Percentiles rank a stretch among this genome's conserved stretches.
phyloP scores from a whole-genome alignment of 768 basidiomycete genomes.

The Tricholoma bakamatsutake region DNA sequence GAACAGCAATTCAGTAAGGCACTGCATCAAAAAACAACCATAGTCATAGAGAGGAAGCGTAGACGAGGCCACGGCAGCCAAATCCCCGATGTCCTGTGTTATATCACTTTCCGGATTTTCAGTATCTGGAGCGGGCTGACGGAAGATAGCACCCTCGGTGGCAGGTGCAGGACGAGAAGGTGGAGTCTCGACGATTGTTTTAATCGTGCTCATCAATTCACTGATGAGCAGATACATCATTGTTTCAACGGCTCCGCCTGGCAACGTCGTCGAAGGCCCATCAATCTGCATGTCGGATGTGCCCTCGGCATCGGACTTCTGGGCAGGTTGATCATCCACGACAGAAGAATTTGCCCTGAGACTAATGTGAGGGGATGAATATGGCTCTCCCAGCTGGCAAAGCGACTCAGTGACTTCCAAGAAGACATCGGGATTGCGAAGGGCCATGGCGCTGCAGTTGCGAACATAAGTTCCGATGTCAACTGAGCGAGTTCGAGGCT shows the following conservation, averaged over 20 bases:
- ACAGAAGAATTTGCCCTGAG: conserved; percentile 36
- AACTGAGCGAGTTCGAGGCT: conserved; percentile 58
- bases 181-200: conserved; percentile 32
- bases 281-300: conserved; percentile 59
- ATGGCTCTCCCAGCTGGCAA: conserved; percentile 70
- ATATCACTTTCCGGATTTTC: background rate
- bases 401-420: conserved; percentile 64
- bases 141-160: background rate
- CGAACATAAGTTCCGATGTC: conserved; percentile 74
- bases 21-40: conserved; percentile 84
- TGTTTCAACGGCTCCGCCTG: conserved; percentile 46
- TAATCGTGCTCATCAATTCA: conserved; percentile 64
- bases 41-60: conserved; percentile 39
- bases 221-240: conserved; percentile 65
- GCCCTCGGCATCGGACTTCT: conserved; percentile 19
- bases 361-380: conserved; percentile 51
- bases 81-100: conserved; percentile 1
- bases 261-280: conserved; percentile 12
- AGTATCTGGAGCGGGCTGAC: background rate
- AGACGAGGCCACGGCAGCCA: background rate
- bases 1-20: conserved; percentile 85
- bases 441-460: conserved; percentile 68
- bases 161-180: background rate
- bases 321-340: conserved; percentile 17
- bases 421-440: conserved; percentile 77